Base-by-base conservation (phyloP, 129 eudicot species). In the Deinandra increscens region DNA sequence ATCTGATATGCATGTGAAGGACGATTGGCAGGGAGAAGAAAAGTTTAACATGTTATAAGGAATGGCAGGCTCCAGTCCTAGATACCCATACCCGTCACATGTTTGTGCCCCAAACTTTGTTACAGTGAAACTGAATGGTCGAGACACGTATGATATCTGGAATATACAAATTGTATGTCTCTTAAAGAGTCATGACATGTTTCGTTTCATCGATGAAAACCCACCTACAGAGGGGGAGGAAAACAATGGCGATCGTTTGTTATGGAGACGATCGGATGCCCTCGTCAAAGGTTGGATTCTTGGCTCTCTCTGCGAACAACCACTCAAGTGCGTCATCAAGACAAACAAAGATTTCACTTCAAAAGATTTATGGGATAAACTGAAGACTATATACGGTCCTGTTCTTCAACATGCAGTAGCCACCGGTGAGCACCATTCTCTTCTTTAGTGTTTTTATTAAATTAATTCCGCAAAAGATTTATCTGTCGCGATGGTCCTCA, bases 271-370 rank as follows among this genome's bases (percentile, higher is more conserved):
- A 69, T 53, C 51, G 1, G 74, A 69, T 38, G 37, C 74, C 1
- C 39, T 69, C 11, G 64, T 69, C 6, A 69, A 38, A 51, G 64
- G 64, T 53, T 69, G 74, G 74, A 53, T 53, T 69, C 64, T 69
- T 54, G 51, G 53, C 37, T 69, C 64, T 18, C 53, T 68, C 9
- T 68, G 49, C 13, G 9, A 69, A 69, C 20, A 54, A 19, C 10
- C 37, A 45, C 59, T 36, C 31, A 26, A 26, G 31, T 26, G 31
- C 3, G 31, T 26, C 17, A 0, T 31, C 7, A 4, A 45, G 4
- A 20, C 5, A 3, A 5, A 5, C 7, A 18, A 2, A 7, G 15
- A 29, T 31, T 46, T 48, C 23, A 19, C 9, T 69, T 45, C 37
- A 15, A 68, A 48, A 49, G 45, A 48, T 9, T 44, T 68, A 2